phyloP scores from a whole-genome alignment of 768 basidiomycete species.

The Lepiota venenata region DNA sequence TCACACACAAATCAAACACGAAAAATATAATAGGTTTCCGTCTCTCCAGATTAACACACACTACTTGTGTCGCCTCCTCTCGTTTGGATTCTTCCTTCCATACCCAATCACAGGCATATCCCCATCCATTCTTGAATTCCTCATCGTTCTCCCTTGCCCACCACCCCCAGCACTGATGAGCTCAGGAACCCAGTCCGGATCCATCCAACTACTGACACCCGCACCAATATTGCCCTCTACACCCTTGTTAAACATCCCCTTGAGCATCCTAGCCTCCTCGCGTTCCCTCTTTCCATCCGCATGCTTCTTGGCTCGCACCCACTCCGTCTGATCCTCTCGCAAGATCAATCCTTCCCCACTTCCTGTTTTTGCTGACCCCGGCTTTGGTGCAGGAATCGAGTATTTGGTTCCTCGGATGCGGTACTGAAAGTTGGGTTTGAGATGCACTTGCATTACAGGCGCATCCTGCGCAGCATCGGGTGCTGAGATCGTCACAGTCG shows the following conservation, averaged over 20 bases:
- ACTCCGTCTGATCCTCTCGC: conserved; percentile 91
- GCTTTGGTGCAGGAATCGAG: conserved; percentile 87
- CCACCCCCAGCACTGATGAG: conserved; percentile 64
- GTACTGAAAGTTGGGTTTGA: conserved; percentile 96
- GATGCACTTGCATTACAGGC: conserved; percentile 81
- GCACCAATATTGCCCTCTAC: conserved; percentile 46
- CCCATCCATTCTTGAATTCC: conserved; percentile 49
- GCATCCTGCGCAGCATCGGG: conserved; percentile 57
- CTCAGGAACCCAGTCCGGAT: conserved; percentile 92
- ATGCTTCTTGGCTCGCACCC: conserved; percentile 75
- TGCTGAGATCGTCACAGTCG: conserved; percentile 82
- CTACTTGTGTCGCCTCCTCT: conserved; percentile 60
- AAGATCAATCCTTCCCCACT: conserved; percentile 81
- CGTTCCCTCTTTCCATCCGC: conserved; percentile 71
- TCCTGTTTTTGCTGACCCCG: conserved; percentile 83
- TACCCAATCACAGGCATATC: conserved; percentile 84
- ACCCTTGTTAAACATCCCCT: conserved; percentile 50
- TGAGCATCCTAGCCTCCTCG: conserved; percentile 75
- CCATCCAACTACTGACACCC: conserved; percentile 81
- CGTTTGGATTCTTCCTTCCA: conserved; percentile 90
- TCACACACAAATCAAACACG: no score
- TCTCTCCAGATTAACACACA: no score
- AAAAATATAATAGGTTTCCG: no score
- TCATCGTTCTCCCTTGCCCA: conserved; percentile 64
- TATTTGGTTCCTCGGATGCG: conserved; percentile 88